phyloP scores from a whole-genome alignment of 2,329 filamentous ascomycete genomes.

The Botryosphaeria dothidea region DNA sequence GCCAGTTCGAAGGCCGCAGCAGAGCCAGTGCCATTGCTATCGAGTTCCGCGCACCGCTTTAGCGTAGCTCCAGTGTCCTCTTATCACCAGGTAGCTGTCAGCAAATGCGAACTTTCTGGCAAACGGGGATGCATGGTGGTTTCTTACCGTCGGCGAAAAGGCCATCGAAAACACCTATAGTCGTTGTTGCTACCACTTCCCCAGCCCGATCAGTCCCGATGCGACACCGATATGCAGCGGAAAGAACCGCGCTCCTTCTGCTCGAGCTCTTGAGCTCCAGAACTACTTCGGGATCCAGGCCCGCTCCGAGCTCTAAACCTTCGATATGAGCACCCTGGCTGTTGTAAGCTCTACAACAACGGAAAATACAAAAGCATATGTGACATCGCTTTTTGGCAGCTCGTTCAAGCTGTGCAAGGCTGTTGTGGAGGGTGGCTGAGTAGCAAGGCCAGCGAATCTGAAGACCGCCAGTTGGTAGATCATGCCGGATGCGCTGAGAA shows the following conservation, averaged over 20 bases:
- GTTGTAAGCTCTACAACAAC: constrained; percentile 22
- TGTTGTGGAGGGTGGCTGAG: constrained; percentile 21
- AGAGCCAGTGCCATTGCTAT: neutral
- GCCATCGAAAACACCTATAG: constrained; percentile 22
- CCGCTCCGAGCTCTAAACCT: constrained; percentile 12
- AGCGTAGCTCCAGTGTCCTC: constrained; percentile 22
- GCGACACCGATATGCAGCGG: constrained; percentile 18
- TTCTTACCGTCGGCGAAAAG: constrained; percentile 23
- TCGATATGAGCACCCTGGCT: neutral
- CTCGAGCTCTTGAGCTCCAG: constrained; percentile 21
- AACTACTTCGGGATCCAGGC: constrained; percentile 23
- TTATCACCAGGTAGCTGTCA: neutral
- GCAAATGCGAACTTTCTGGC: neutral
- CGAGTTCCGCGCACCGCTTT: neutral
- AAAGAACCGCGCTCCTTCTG: constrained; percentile 22
- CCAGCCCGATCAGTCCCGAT: neutral
- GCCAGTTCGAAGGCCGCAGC: neutral
- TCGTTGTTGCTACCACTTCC: constrained; percentile 19
- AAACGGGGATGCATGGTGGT: neutral
- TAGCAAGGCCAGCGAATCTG: neutral
- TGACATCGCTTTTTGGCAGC: constrained; percentile 23
- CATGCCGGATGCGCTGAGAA: neutral
- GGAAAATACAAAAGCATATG: constrained; percentile 25
- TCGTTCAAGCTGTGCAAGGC: constrained; percentile 24
- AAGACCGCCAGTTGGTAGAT: neutral